phyloP scores from a whole-genome alignment of 2,329 filamentous ascomycete genomes.

The Nigrospora sphaerica region DNA sequence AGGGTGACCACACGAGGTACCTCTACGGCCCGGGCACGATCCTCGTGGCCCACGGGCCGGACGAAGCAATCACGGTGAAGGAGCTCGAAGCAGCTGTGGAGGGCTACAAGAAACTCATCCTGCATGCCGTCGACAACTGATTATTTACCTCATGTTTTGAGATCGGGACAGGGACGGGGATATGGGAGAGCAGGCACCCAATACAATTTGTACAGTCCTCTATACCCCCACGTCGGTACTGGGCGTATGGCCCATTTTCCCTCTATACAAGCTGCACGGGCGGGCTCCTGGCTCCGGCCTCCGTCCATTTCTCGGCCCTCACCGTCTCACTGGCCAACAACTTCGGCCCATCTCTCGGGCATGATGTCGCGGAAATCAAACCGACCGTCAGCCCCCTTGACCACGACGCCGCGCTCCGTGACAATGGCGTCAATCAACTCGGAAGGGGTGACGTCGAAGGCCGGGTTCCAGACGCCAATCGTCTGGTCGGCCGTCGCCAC shows the following conservation, averaged over 20 bases:
- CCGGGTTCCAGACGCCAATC: conserved; percentile 91
- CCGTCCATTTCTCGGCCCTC: neutral
- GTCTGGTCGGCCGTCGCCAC: conserved; percentile 73
- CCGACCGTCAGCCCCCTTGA: conserved; percentile 62
- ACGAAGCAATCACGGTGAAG: conserved; percentile 70
- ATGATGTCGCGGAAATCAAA: conserved; percentile 59
- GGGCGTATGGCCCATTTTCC: neutral
- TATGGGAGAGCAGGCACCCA: neutral
- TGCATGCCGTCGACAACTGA: conserved; percentile 37
- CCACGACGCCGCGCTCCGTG: conserved; percentile 82
- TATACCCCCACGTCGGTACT: neutral
- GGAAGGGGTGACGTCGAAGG: conserved; percentile 90
- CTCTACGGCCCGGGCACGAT: conserved; percentile 68
- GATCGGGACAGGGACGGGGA: neutral
- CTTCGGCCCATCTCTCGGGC: conserved; percentile 45
- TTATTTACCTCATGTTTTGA: neutral
- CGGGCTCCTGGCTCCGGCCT: neutral
- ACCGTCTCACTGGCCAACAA: conserved; percentile 17
- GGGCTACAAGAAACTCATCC: conserved; percentile 68
- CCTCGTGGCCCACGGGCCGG: conserved; percentile 77
- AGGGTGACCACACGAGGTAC: conserved; percentile 60
- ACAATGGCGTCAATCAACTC: conserved; percentile 88
- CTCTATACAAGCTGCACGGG: neutral
- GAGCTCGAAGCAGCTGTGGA: conserved; percentile 73
- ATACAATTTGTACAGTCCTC: neutral